These are phyloP conservation scores for Yamadazyma aaseri DNA, from an alignment of 1,139 yeast genomes.

Conservation along the genomic window DNA sequence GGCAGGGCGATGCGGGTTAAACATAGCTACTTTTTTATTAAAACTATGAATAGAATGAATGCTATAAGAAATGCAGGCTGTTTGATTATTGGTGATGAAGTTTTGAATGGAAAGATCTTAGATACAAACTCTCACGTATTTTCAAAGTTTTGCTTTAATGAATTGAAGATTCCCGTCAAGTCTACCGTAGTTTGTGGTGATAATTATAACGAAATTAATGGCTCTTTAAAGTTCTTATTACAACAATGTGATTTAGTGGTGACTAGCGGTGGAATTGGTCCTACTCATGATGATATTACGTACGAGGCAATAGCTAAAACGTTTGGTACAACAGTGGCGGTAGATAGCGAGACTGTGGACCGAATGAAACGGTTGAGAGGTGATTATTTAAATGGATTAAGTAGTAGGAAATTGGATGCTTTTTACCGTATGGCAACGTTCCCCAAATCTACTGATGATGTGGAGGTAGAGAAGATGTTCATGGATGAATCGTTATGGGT, in stretches of 20 bases:
- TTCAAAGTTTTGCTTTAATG: constrained; percentile 64
- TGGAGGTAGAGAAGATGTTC: constrained; percentile 54
- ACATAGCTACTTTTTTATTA: background rate
- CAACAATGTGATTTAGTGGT: constrained; percentile 63
- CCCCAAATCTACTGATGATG: constrained; percentile 39
- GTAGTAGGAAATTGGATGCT: constrained; percentile 52
- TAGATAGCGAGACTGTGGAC: constrained; percentile 57
- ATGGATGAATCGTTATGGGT: constrained; percentile 71
- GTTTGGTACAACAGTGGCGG: constrained; percentile 47
- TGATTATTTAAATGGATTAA: constrained; percentile 35
- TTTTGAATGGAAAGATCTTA: constrained; percentile 78
- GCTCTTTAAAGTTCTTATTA: constrained; percentile 46
- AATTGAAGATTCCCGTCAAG: constrained; percentile 51
- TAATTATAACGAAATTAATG: constrained; percentile 61
- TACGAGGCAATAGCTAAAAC: constrained; percentile 70
- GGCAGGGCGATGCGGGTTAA: background rate
- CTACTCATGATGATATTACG: constrained; percentile 88
- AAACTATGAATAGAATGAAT: no score
- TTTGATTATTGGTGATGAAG: constrained; percentile 82
- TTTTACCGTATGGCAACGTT: constrained; percentile 78
- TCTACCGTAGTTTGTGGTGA: constrained; percentile 77
- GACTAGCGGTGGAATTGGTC: constrained; percentile 86
- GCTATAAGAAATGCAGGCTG: constrained; percentile 36
- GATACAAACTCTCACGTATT: constrained; percentile 77
- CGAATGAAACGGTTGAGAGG: constrained; percentile 56